Percentiles rank a stretch among this genome's conserved stretches.
Evolutionary conservation across 108 stramenopile genomes (phyloP).

Genomic region (Seminavis robusta): DNA sequence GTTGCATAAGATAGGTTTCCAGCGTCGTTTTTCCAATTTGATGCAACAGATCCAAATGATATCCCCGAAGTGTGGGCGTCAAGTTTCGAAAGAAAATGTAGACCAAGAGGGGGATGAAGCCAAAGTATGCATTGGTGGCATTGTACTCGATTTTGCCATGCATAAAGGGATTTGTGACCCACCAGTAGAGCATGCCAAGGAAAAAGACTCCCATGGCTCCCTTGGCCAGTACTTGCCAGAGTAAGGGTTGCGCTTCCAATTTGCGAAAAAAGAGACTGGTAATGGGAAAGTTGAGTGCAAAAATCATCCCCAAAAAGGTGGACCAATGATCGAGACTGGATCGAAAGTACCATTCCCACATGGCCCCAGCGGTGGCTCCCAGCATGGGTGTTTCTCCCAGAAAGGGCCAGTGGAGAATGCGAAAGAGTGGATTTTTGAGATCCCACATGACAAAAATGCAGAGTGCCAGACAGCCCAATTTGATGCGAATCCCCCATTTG

Average conservation of each 20-base stretch:
- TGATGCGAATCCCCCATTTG: conserved; percentile 87
- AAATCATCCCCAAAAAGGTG: conserved; percentile 94
- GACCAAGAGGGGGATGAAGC: conserved; percentile 85
- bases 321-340: conserved; percentile 95
- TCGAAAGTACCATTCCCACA: conserved; percentile 98
- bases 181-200: conserved; percentile 51
- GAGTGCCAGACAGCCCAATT: conserved; percentile 73
- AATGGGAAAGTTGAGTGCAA: conserved; percentile 90
- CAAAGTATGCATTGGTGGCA: conserved; percentile 92
- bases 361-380: conserved; percentile 76
- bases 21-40: conserved; percentile 95
- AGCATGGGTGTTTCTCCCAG: conserved; percentile 68
- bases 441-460: conserved; percentile 92
- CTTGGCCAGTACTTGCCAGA: conserved; percentile 33
- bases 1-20: conserved; percentile 98
- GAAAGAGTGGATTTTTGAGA: conserved; percentile 68
- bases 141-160: conserved; percentile 88
- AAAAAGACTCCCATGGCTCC: conserved; percentile 48
- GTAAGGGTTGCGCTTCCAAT: conserved; percentile 60
- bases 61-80: conserved; percentile 76
- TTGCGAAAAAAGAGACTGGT: conserved; percentile 82
- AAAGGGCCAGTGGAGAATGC: conserved; percentile 72
- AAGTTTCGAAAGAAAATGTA: conserved; percentile 96
- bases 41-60: conserved; percentile 84
- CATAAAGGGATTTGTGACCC: conserved; percentile 77